Percentiles rank a stretch among this genome's conserved stretches.
Conservation (phyloP, 2,329 filamentous ascomycete species). For the Fusarium metavorans region DNA sequence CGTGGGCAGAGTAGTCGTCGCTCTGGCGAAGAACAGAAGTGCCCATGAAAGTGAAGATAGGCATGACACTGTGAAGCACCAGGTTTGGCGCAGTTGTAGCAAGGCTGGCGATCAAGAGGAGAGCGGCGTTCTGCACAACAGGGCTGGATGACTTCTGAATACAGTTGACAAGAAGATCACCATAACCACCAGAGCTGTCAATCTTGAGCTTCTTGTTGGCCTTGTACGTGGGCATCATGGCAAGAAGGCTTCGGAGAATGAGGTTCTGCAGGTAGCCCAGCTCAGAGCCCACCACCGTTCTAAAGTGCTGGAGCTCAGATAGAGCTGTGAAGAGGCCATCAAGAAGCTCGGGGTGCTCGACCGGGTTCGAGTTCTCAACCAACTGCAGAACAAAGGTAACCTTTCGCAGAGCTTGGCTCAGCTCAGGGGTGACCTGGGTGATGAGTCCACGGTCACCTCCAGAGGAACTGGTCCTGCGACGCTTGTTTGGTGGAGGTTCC, state of each 20-base stretch:
- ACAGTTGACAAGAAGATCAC: conserved; percentile 93
- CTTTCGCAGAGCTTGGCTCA: conserved; percentile 77
- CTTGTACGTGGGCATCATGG: conserved; percentile 85
- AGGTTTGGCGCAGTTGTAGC: conserved; percentile 90
- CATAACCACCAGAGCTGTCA: conserved; percentile 83
- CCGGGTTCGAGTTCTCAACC: conserved; percentile 83
- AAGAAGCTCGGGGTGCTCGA: conserved; percentile 80
- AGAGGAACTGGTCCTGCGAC: conserved; percentile 81
- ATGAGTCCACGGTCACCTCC: conserved; percentile 72
- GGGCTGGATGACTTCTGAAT: conserved; percentile 92
- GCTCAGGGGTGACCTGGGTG: conserved; percentile 72
- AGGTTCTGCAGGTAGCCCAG: conserved; percentile 91
- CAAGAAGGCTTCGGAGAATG: conserved; percentile 82
- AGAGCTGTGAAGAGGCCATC: conserved; percentile 85
- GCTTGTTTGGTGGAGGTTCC: conserved; percentile 79
- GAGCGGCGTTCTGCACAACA: conserved; percentile 91
- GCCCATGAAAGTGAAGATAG: conserved; percentile 98
- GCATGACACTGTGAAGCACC: conserved; percentile 97
- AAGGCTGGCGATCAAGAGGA: conserved; percentile 87
- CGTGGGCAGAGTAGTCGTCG: conserved; percentile 96
- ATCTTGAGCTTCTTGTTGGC: conserved; percentile 71
- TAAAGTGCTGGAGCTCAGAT: conserved; percentile 88
- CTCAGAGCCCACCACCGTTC: conserved; percentile 83
- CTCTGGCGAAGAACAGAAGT: conserved; percentile 90
- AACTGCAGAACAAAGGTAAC: conserved; percentile 91